Evolutionary conservation across 352 stramenopile genomes (phyloP), one percentile per base, ranked within the genome.

Genomic region (Phytophthora sp.): DNA sequence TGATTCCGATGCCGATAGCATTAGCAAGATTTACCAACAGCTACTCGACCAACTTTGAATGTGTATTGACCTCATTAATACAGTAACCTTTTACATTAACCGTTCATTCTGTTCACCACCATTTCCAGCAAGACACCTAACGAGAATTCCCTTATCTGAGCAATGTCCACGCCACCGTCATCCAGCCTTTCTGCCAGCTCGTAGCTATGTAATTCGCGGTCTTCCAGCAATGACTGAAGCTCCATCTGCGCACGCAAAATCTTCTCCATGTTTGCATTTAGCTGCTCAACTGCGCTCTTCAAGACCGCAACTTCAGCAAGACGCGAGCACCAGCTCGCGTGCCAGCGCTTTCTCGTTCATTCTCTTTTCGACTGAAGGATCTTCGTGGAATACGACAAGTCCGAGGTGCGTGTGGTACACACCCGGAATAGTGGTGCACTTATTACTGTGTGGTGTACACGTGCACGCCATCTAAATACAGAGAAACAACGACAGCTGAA

Each of bases 81-180:
- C n/a, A n/a, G n/a, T n/a, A n/a, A n/a, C n/a, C n/a, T n/a, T n/a
- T 33, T 33, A 11, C 29, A 33, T 33, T 11, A 33, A 41, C 35
- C 18, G 44, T 57, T 44, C 8, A 57, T 18, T 26, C 13, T 45
- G 31, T 57, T 57, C 49, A 57, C 20, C 23, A 30, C 31, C 30
- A 57, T 57, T 33, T 57, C 49, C 31, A 57, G 15, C 13, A 57
- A 31, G 2, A 45, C 23, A 23, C 33, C 21, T 24, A 57, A 57
- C 3, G 23, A 38, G 8, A 57, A 24, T 33, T 7, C 29, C 12
- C 29, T 11, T 33, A 12, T 11, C 7, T 33, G 29, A 33, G 29
- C n/a, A 33, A 33, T 33, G 29, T 11, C 29, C 7, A 33, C 12
- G 29, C 29, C 29, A 33, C 12, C 29, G 12, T 33, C 29, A 11